These are phyloP conservation scores for Wickerhamiella pararugosa DNA, from an alignment of 1,139 yeast genomes.

Conservation along the genomic window DNA sequence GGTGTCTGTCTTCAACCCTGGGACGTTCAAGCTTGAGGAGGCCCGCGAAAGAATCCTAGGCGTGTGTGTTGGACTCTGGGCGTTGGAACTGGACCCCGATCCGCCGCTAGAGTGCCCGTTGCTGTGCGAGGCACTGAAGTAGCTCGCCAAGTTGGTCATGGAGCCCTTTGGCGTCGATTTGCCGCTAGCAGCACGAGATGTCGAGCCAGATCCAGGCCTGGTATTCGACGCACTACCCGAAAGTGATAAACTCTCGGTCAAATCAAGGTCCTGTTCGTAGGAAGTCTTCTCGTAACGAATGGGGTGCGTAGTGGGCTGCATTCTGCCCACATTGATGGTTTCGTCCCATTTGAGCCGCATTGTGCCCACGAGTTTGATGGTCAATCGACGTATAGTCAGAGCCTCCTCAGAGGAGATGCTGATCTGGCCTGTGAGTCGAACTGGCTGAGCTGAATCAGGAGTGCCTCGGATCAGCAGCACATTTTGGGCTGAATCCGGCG, in stretches of 20 bases:
- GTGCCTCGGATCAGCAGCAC: slow-evolving; percentile 58
- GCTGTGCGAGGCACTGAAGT: slow-evolving; percentile 11
- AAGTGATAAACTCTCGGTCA: slow-evolving; percentile 31
- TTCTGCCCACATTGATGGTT: slow-evolving; percentile 32
- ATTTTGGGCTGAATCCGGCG: slow-evolving; percentile 63
- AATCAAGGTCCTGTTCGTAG: slow-evolving; percentile 68
- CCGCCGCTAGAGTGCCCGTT: neutral
- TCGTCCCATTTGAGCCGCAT: slow-evolving; percentile 32
- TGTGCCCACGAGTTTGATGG: slow-evolving; percentile 50
- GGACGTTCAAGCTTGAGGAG: slow-evolving; percentile 4
- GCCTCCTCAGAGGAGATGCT: slow-evolving; percentile 70
- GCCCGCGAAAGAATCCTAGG: neutral
- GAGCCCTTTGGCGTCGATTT: slow-evolving; percentile 16
- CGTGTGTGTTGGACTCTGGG: neutral
- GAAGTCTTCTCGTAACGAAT: slow-evolving; percentile 47
- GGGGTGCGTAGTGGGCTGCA: slow-evolving; percentile 30
- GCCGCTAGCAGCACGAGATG: slow-evolving; percentile 10
- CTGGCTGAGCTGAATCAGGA: slow-evolving; percentile 65
- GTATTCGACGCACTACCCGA: slow-evolving; percentile 8
- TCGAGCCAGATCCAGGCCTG: slow-evolving; percentile 3
- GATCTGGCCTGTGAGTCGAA: slow-evolving; percentile 58
- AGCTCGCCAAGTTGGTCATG: slow-evolving; percentile 15
- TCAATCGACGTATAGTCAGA: slow-evolving; percentile 45
- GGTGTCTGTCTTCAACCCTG: neutral
- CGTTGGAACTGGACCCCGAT: neutral